Evolutionary conservation across 176 grass and related monocot species (phyloP).

Genomic region (Oryza coarctata): DNA sequence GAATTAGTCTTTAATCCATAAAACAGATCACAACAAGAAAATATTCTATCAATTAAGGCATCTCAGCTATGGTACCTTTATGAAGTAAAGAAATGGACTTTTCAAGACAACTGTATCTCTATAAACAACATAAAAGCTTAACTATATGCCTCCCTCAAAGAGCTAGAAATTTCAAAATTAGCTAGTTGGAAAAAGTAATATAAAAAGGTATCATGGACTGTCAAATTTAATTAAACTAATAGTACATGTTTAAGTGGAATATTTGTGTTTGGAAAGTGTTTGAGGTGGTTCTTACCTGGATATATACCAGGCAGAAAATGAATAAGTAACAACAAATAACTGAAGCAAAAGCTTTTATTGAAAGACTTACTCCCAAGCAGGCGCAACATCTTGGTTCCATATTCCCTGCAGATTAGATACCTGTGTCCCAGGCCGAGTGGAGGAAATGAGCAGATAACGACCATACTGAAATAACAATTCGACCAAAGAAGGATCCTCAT

Average conservation of each 20-base stretch:
- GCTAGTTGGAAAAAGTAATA: neutral
- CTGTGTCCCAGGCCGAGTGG: conserved; percentile 78
- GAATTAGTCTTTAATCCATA: conserved; percentile 29
- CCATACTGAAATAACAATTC: conserved; percentile 88
- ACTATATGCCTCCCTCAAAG: neutral
- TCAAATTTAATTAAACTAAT: neutral
- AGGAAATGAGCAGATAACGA: conserved; percentile 88
- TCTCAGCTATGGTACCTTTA: neutral
- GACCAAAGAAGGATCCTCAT: conserved; percentile 75
- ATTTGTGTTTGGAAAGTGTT: neutral
- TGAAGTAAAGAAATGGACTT: neutral
- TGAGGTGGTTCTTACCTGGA: neutral
- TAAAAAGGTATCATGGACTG: neutral
- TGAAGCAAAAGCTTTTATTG: conserved; percentile 12
- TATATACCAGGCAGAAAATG: neutral
- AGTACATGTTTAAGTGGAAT: neutral
- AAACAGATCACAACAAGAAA: neutral
- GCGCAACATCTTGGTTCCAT: conserved; percentile 75
- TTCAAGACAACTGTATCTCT: neutral
- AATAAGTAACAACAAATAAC: neutral
- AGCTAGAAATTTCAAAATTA: neutral
- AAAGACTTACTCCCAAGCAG: conserved; percentile 71
- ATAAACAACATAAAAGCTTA: neutral
- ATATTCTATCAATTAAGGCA: conserved; percentile 8
- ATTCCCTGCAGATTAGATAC: conserved; percentile 89